These are phyloP conservation scores for Tulasnella sp. DNA, from an alignment of 768 basidiomycete genomes.

Conservation along the genomic window DNA sequence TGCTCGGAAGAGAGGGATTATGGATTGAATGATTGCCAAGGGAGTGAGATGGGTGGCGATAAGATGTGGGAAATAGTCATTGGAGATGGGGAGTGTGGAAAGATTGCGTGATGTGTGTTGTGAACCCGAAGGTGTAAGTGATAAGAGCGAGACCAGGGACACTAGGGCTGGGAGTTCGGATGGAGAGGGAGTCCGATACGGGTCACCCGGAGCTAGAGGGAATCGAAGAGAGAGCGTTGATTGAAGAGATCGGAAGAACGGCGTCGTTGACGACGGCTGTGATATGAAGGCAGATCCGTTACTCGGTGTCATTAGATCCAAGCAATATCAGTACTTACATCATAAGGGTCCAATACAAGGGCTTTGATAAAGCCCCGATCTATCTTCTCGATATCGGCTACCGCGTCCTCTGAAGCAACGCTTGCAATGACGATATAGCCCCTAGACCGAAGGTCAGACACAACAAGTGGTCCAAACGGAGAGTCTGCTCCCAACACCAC, in stretches of 20 bases:
- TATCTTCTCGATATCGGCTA: slow-evolving; percentile 47
- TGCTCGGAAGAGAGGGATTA: slow-evolving; percentile 65
- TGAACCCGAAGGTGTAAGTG: slow-evolving; percentile 36
- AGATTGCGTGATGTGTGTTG: background rate
- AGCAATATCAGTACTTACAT: slow-evolving; percentile 36
- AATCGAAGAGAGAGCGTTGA: slow-evolving; percentile 74
- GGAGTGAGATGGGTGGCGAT: slow-evolving; percentile 66
- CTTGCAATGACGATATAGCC: slow-evolving; percentile 79
- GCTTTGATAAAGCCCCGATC: slow-evolving; percentile 70
- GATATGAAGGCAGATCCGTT: background rate
- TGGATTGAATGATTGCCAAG: slow-evolving; percentile 60
- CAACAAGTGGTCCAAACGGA: slow-evolving; percentile 55
- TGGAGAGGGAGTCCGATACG: slow-evolving; percentile 40
- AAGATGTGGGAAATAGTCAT: slow-evolving; percentile 58
- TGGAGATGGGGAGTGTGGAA: slow-evolving; percentile 30
- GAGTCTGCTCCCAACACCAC: slow-evolving; percentile 73
- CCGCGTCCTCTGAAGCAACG: slow-evolving; percentile 58
- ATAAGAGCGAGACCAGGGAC: slow-evolving; percentile 64
- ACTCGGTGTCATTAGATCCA: background rate
- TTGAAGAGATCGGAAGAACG: slow-evolving; percentile 70
- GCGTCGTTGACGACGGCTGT: slow-evolving; percentile 58
- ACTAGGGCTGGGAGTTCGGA: slow-evolving; percentile 56
- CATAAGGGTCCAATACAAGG: slow-evolving; percentile 65
- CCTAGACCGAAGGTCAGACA: slow-evolving; percentile 59
- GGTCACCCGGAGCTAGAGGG: slow-evolving; percentile 71